Percentiles rank a stretch among this genome's conserved stretches.
Conservation (phyloP, 257 asterid genomes). For the Galeopsis tetrahit region DNA sequence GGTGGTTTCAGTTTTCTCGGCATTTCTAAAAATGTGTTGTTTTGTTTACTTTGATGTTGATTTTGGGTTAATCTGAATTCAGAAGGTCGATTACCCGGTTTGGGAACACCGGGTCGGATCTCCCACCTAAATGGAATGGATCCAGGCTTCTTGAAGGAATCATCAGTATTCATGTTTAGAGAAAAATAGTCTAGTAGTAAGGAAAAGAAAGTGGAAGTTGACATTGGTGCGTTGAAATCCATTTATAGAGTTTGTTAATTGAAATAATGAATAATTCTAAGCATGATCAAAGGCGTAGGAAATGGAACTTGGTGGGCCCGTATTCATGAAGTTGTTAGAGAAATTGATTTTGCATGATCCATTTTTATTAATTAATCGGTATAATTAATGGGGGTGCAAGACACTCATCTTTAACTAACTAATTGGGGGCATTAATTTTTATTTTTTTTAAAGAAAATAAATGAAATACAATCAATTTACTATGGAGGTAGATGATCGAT, state of each 20-base stretch:
- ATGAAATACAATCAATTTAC: no score
- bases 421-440: no score
- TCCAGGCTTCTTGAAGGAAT: slow-evolving; percentile 70
- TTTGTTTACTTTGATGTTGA: slow-evolving; percentile 30
- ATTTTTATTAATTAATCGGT: no score
- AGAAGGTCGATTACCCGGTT: slow-evolving; percentile 30
- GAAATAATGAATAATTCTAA: background rate
- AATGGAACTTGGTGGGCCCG: slow-evolving; percentile 51
- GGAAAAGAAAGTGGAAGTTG: no score
- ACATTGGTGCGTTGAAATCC: background rate
- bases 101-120: slow-evolving; percentile 88
- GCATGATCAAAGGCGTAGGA: slow-evolving; percentile 74
- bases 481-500: no score
- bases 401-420: no score
- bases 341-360: no score
- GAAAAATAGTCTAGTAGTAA: no score
- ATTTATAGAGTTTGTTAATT: slow-evolving; percentile 25
- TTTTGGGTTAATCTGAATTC: slow-evolving; percentile 6
- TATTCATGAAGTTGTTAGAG: background rate
- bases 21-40: slow-evolving; percentile 1
- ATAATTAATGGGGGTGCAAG: no score
- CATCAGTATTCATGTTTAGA: slow-evolving; percentile 48
- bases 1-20: slow-evolving; percentile 67
- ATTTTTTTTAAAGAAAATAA: no score
- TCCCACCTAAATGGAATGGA: slow-evolving; percentile 88